Conservation (phyloP, 495 filamentous ascomycete species). For the Polyplosphaeria fusca region DNA sequence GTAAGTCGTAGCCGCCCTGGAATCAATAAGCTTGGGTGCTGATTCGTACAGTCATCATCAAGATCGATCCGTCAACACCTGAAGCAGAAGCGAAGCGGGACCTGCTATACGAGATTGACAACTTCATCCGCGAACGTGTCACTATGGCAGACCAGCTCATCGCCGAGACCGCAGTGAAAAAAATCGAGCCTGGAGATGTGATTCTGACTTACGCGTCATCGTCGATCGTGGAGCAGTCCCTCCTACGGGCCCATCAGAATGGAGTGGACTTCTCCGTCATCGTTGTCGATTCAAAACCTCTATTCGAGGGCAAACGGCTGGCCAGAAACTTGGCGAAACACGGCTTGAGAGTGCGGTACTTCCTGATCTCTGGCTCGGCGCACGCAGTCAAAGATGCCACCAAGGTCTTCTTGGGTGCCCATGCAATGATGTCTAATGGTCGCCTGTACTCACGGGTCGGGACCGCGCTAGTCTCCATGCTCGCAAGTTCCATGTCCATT, state of each 20-base stretch:
- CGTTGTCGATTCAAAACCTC: conserved; percentile 75
- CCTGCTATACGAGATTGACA: conserved; percentile 77
- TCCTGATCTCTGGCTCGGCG: conserved; percentile 68
- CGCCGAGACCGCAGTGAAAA: conserved; percentile 64
- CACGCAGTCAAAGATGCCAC: conserved; percentile 69
- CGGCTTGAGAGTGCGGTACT: conserved; percentile 76
- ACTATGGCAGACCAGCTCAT: conserved; percentile 84
- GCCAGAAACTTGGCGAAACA: conserved; percentile 62
- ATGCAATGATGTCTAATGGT: conserved; percentile 40
- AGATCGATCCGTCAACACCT: conserved; percentile 75
- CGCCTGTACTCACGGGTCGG: conserved; percentile 82
- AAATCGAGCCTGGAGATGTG: conserved; percentile 74
- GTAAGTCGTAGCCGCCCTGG: too few relatives aligned
- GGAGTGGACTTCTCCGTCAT: conserved; percentile 78
- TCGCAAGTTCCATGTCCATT: conserved; percentile 66
- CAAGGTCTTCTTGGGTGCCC: conserved; percentile 71
- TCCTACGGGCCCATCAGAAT: conserved; percentile 65
- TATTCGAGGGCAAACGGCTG: conserved; percentile 76
- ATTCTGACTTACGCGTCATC: conserved; percentile 89
- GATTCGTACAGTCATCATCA: conserved; percentile 67
- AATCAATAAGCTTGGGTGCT: neutral
- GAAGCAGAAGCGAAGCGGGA: conserved; percentile 73
- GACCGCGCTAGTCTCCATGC: conserved; percentile 85
- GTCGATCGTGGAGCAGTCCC: conserved; percentile 75
- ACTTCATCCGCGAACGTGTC: conserved; percentile 85